A percentile compares a stretch with the other conserved stretches of the same genome.
phyloP scores from a whole-genome alignment of 768 basidiomycete genomes.

The Infundibulicybe gibba region DNA sequence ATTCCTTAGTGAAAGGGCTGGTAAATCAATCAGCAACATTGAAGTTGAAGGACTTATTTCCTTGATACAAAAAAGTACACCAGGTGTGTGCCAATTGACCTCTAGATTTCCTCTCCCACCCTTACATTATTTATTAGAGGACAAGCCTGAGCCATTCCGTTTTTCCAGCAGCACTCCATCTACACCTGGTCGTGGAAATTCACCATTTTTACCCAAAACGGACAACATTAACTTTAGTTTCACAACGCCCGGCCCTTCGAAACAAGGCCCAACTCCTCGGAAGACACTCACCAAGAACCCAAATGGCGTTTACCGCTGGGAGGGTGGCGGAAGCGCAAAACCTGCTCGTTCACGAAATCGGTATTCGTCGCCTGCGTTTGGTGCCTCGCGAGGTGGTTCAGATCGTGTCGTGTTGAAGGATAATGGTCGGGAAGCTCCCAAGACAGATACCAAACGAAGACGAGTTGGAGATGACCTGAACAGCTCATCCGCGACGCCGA shows the following conservation, averaged over 20 bases:
- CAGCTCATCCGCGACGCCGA: constrained; percentile 24
- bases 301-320: constrained; percentile 71
- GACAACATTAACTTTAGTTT: constrained; percentile 15
- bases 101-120: not conserved
- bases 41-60: constrained; percentile 55
- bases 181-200: constrained; percentile 35
- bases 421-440: constrained; percentile 30
- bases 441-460: constrained; percentile 57
- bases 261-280: constrained; percentile 23
- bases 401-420: constrained; percentile 35
- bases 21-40: constrained; percentile 43
- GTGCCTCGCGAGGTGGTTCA: constrained; percentile 44
- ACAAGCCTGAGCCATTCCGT: constrained; percentile 55
- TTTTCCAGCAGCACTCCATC: constrained; percentile 48
- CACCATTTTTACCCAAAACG: constrained; percentile 20
- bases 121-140: constrained; percentile 11
- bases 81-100: constrained; percentile 28
- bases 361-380: constrained; percentile 72
- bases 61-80: constrained; percentile 48
- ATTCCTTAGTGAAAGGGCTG: constrained; percentile 45
- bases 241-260: constrained; percentile 8
- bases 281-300: constrained; percentile 66
- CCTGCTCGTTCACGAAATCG: constrained; percentile 50
- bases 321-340: constrained; percentile 73
- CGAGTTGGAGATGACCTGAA: constrained; percentile 46